These are phyloP conservation scores for Melastoma candidum DNA, from an alignment of 441 rosid genomes.

Conservation along the genomic window DNA sequence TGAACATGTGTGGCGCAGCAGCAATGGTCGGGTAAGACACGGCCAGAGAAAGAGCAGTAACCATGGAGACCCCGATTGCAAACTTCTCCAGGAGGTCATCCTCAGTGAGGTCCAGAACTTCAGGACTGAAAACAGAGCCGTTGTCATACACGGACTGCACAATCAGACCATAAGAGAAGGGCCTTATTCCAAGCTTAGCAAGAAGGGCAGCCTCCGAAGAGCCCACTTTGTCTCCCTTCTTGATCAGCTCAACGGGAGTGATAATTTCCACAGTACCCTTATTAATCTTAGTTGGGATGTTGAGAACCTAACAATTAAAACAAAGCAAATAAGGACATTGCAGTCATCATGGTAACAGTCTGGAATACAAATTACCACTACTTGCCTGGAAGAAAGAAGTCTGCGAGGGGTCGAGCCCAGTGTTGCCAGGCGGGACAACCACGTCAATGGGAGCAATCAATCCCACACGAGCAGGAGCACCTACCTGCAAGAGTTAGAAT, in stretches of 20 bases:
- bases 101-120: slow-evolving; percentile 64
- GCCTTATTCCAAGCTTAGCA: slow-evolving; percentile 75
- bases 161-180: slow-evolving; percentile 79
- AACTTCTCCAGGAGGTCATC: slow-evolving; percentile 71
- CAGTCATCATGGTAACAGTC: background rate
- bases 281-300: slow-evolving; percentile 95
- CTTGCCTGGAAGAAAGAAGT: slow-evolving; percentile 87
- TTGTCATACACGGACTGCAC: slow-evolving; percentile 61
- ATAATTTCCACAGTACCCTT: slow-evolving; percentile 90
- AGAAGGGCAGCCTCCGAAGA: slow-evolving; percentile 84
- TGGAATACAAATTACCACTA: background rate
- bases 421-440: slow-evolving; percentile 92
- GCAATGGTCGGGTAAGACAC: slow-evolving; percentile 77
- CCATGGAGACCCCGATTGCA: slow-evolving; percentile 64
- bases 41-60: slow-evolving; percentile 60
- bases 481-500: slow-evolving; percentile 39
- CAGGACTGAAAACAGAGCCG: slow-evolving; percentile 66
- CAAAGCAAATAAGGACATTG: background rate
- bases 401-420: slow-evolving; percentile 93
- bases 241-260: slow-evolving; percentile 66
- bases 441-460: slow-evolving; percentile 91
- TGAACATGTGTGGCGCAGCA: slow-evolving; percentile 81
- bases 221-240: slow-evolving; percentile 85
- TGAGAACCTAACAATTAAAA: slow-evolving; percentile 42
- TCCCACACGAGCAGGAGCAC: slow-evolving; percentile 99